phyloP scores from a whole-genome alignment of 1,284 basidiomycete genomes.

The Melampsora americana region DNA sequence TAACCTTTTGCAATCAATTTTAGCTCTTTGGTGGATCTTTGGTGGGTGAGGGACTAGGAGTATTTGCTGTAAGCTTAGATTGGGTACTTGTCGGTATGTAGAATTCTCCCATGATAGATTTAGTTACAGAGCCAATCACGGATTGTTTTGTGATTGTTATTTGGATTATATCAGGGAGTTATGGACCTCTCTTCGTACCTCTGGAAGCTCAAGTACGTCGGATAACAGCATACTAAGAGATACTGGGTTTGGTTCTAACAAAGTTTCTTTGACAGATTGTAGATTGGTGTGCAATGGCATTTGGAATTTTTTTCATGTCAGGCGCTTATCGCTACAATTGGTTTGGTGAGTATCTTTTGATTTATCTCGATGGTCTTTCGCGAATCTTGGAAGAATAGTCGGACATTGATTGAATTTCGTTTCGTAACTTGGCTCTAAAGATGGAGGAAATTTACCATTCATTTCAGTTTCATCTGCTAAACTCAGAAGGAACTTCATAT shows the following conservation, averaged over 20 bases:
- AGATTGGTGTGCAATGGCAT: slow-evolving; percentile 1
- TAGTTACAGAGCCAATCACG: neutral
- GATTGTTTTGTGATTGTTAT: neutral
- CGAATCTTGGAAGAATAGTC: too few relatives aligned
- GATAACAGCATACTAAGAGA: too few relatives aligned
- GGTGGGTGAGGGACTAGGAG: slow-evolving; percentile 36
- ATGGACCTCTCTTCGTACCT: slow-evolving; percentile 39
- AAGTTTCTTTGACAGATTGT: neutral
- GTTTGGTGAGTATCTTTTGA: slow-evolving; percentile 25
- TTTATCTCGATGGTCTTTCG: too few relatives aligned
- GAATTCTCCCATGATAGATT: neutral
- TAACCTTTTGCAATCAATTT: too few relatives aligned
- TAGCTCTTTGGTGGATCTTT: slow-evolving; percentile 38
- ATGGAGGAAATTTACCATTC: slow-evolving; percentile 38
- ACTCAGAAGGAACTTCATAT: slow-evolving; percentile 29
- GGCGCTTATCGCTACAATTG: slow-evolving; percentile 37
- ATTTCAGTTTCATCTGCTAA: slow-evolving; percentile 40
- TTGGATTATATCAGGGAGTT: neutral
- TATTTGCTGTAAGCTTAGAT: slow-evolving; percentile 31
- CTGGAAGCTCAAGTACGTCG: slow-evolving; percentile 32
- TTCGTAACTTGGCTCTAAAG: neutral
- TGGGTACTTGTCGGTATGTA: slow-evolving; percentile 28
- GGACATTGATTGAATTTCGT: too few relatives aligned
- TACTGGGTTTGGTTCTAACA: too few relatives aligned
- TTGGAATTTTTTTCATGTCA: slow-evolving; percentile 36